Conservation (phyloP, 345 rosid species). For the Moricandia arvensis region DNA sequence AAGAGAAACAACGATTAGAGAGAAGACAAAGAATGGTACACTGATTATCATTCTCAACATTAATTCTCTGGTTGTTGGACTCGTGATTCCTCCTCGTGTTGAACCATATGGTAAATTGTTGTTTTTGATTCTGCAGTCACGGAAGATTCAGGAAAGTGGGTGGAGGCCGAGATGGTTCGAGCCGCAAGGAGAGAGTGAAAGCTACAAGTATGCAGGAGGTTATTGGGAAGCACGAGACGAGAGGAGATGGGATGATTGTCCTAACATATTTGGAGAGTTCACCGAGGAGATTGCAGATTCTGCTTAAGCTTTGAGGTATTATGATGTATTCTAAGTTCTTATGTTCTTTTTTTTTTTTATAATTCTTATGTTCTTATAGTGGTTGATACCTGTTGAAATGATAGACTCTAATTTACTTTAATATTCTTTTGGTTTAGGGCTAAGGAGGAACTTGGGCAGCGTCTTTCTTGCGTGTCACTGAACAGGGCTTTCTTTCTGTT, state of each 20-base stretch:
- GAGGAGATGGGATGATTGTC: conserved; percentile 72
- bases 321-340: background rate
- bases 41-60: background rate
- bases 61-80: background rate
- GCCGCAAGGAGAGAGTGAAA: conserved; percentile 53
- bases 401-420: too few relatives aligned
- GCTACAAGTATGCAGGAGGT: conserved; percentile 72
- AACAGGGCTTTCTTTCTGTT: background rate
- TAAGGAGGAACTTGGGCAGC: too few relatives aligned
- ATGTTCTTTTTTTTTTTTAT: too few relatives aligned
- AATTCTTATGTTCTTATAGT: too few relatives aligned
- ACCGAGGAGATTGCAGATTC: conserved; percentile 44
- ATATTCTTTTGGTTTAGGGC: conserved; percentile 11
- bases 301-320: conserved; percentile 43
- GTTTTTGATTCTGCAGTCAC: conserved; percentile 52
- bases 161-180: conserved; percentile 92
- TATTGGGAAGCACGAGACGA: conserved; percentile 86
- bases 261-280: conserved; percentile 77
- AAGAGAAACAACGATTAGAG: conserved; percentile 90
- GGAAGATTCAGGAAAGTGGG: conserved; percentile 84
- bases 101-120: background rate
- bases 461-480: too few relatives aligned
- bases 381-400: too few relatives aligned
- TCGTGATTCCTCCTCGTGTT: background rate
- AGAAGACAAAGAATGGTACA: conserved; percentile 92